phyloP scores from a whole-genome alignment of 352 stramenopile species.

The Phytopythium cucurbitacearum region DNA sequence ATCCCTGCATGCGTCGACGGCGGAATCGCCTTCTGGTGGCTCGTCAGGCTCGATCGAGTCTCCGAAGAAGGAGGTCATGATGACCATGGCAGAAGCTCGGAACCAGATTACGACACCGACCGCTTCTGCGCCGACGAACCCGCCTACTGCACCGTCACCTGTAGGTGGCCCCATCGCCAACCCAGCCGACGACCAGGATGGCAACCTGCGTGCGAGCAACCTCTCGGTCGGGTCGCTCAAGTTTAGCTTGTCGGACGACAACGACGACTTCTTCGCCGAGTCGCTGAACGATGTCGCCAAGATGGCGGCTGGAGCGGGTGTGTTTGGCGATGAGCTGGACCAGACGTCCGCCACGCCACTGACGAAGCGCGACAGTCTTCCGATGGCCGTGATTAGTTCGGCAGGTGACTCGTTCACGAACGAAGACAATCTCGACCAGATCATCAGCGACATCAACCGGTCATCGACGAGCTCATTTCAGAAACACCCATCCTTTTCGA shows the following conservation, averaged over 20 bases:
- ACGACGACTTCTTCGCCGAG: constrained; percentile 60
- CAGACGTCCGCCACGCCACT: constrained; percentile 5
- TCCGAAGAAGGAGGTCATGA: constrained; percentile 36
- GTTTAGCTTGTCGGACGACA: constrained; percentile 67
- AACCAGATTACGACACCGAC: constrained; percentile 30
- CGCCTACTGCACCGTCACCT: constrained; percentile 26
- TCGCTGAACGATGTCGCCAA: constrained; percentile 43
- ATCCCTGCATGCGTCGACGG: background rate
- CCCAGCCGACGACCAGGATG: constrained; percentile 27
- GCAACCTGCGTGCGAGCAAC: constrained; percentile 43
- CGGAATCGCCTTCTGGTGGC: constrained; percentile 9
- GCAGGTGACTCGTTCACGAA: constrained; percentile 72
- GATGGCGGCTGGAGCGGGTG: constrained; percentile 16
- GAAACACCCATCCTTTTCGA: constrained; percentile 19
- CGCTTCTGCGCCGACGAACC: constrained; percentile 17
- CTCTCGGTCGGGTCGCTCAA: constrained; percentile 69
- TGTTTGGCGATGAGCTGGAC: constrained; percentile 1
- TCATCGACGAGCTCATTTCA: constrained; percentile 39
- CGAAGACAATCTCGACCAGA: constrained; percentile 68
- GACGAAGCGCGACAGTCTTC: constrained; percentile 62
- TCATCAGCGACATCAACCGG: constrained; percentile 72
- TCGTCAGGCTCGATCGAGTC: constrained; percentile 13
- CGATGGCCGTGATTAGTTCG: constrained; percentile 57
- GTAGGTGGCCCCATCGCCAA: constrained; percentile 21
- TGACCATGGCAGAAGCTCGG: background rate